A percentile compares a stretch with the other conserved stretches of the same genome.
phyloP scores from a whole-genome alignment of 768 basidiomycete genomes.

The Mycena pura region DNA sequence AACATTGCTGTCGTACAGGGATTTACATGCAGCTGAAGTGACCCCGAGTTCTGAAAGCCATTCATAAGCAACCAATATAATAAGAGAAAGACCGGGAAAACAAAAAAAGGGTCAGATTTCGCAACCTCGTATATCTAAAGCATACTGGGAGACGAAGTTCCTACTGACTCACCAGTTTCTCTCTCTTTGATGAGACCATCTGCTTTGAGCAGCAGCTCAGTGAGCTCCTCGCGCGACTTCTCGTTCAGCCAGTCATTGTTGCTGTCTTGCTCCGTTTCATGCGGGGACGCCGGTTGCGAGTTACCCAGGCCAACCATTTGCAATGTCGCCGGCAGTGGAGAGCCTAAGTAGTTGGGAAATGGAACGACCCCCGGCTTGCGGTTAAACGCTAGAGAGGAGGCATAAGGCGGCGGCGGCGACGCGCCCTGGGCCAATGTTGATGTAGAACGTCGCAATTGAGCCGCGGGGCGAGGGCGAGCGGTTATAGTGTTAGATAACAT shows the following conservation, averaged over 20 bases:
- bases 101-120: too few relatives aligned
- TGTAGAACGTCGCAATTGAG: slow-evolving; percentile 61
- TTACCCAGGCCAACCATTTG: slow-evolving; percentile 37
- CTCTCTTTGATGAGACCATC: slow-evolving; percentile 78
- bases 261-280: slow-evolving; percentile 25
- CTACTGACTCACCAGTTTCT: slow-evolving; percentile 65
- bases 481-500: slow-evolving; percentile 53
- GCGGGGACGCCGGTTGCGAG: slow-evolving; percentile 31
- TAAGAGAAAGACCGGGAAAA: too few relatives aligned
- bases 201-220: slow-evolving; percentile 72
- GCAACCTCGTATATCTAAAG: too few relatives aligned
- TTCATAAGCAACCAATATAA: not conserved
- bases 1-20: slow-evolving; percentile 71
- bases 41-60: slow-evolving; percentile 61
- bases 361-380: slow-evolving; percentile 6
- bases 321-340: slow-evolving; percentile 35
- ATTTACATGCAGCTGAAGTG: slow-evolving; percentile 73
- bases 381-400: slow-evolving; percentile 44
- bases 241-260: slow-evolving; percentile 59
- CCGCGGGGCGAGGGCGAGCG: slow-evolving; percentile 75
- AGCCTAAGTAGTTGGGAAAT: slow-evolving; percentile 28
- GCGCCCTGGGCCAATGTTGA: slow-evolving; percentile 40
- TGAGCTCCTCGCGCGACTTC: slow-evolving; percentile 76
- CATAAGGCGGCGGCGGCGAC: slow-evolving; percentile 53
- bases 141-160: not conserved